phyloP scores from a whole-genome alignment of 164 flowering plant species.

The Macadamia integrifolia region DNA sequence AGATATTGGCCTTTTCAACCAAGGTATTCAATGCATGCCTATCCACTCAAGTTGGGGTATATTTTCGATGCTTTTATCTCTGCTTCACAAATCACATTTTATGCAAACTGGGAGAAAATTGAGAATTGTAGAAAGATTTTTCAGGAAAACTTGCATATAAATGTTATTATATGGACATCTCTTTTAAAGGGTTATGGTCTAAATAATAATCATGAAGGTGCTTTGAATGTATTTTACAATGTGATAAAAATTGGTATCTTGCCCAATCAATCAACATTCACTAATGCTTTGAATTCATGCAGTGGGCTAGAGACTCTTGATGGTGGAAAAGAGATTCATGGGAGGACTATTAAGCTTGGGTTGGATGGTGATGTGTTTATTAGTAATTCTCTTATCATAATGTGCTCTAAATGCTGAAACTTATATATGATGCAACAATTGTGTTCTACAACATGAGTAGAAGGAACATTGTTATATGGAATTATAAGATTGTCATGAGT shows the following conservation, averaged over 20 bases:
- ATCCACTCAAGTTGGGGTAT: slow-evolving; percentile 9
- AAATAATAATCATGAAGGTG: slow-evolving; percentile 9
- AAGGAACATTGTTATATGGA: slow-evolving; percentile 1
- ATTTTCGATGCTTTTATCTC: slow-evolving; percentile 7
- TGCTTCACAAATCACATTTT: slow-evolving; percentile 13
- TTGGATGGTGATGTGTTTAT: slow-evolving; percentile 15
- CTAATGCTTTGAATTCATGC: slow-evolving; percentile 15
- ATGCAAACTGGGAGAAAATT: slow-evolving; percentile 12
- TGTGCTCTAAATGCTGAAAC: slow-evolving; percentile 15
- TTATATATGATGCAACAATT: too few species aligned
- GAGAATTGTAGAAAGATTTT: too few species aligned
- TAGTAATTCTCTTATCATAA: slow-evolving; percentile 15
- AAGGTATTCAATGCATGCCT: slow-evolving; percentile 18
- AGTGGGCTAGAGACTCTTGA: slow-evolving; percentile 16
- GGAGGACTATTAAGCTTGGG: slow-evolving; percentile 9
- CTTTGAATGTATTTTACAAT: slow-evolving; percentile 7
- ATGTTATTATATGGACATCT: slow-evolving; percentile 17
- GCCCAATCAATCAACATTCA: slow-evolving; percentile 20
- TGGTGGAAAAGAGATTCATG: slow-evolving; percentile 13
- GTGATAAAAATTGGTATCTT: slow-evolving; percentile 7
- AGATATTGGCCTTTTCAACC: neutral
- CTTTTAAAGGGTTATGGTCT: slow-evolving; percentile 15
- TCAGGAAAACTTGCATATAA: too few species aligned
- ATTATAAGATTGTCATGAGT: slow-evolving; percentile 6
- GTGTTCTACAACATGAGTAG: too few species aligned